phyloP scores from a whole-genome alignment of 331 rosid species.

The Pyracantha coccinea region DNA sequence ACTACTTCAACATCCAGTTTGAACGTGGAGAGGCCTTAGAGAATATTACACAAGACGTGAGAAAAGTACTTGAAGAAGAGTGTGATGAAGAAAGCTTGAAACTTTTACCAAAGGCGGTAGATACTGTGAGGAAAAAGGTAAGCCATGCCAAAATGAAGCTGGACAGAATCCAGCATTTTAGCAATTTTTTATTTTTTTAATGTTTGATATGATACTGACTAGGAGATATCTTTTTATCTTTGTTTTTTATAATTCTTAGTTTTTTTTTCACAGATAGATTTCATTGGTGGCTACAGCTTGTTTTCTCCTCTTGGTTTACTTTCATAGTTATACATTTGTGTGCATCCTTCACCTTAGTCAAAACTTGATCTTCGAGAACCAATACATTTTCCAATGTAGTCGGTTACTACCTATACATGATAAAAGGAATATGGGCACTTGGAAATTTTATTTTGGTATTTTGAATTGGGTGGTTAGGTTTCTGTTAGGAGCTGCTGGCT shows the following conservation, averaged over 20 bases:
- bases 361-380: background rate
- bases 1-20: conserved; percentile 46
- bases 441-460: background rate
- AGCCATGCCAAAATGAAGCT: conserved; percentile 11
- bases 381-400: background rate
- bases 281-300: background rate
- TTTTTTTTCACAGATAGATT: background rate
- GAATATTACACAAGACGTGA: conserved; percentile 70
- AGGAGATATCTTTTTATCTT: background rate
- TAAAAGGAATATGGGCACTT: background rate
- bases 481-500: background rate
- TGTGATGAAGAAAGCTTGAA: conserved; percentile 83
- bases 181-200: no score
- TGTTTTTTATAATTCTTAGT: background rate
- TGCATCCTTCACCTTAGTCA: background rate
- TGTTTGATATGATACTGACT: background rate
- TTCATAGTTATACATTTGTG: background rate
- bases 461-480: background rate
- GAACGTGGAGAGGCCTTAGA: conserved; percentile 97
- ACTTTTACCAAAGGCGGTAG: conserved; percentile 76
- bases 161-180: background rate
- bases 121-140: conserved; percentile 90
- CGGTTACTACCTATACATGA: background rate
- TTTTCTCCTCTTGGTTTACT: background rate
- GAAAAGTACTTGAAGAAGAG: conserved; percentile 71